These are phyloP conservation scores for Botryotinia calthae DNA, from an alignment of 2,329 filamentous ascomycete genomes.

Conservation along the genomic window DNA sequence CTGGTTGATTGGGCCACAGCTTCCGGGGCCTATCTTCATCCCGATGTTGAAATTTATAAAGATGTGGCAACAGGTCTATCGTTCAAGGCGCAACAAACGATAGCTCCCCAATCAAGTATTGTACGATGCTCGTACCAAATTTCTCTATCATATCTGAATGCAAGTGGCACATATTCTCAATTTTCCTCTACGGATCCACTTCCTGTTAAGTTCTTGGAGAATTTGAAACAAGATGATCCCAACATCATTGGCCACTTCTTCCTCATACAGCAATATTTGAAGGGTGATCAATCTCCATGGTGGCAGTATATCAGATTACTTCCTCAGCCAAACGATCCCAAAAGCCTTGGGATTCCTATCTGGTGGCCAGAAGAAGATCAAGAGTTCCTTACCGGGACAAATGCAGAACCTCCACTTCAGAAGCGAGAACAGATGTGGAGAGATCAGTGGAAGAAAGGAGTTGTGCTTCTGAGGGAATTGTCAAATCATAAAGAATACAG, in stretches of 20 bases:
- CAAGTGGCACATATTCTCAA: constrained; percentile 42
- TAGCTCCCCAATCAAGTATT: constrained; percentile 39
- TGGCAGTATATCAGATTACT: constrained; percentile 64
- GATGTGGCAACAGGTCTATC: constrained; percentile 53
- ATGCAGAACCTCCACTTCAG: constrained; percentile 34
- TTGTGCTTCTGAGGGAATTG: constrained; percentile 24
- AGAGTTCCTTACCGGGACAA: constrained; percentile 46
- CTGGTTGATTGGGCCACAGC: constrained; percentile 51
- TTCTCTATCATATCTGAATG: constrained; percentile 59
- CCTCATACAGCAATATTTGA: constrained; percentile 64
- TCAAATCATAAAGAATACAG: constrained; percentile 27
- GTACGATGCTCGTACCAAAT: constrained; percentile 53
- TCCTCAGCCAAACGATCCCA: constrained; percentile 56
- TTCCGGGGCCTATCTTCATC: constrained; percentile 50
- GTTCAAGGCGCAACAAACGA: constrained; percentile 41
- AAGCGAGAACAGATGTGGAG: constrained; percentile 32
- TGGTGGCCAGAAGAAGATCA: constrained; percentile 63
- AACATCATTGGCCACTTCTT: constrained; percentile 67
- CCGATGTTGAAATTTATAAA: constrained; percentile 51
- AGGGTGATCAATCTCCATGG: constrained; percentile 61
- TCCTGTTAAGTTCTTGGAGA: constrained; percentile 49
- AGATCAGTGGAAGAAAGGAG: constrained; percentile 31
- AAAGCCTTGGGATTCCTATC: constrained; percentile 55
- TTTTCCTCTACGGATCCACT: constrained; percentile 41
- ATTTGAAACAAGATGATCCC: constrained; percentile 44